Evolutionary conservation across 2,329 filamentous ascomycete species (phyloP).

Genomic region (Penicillium sp.): DNA sequence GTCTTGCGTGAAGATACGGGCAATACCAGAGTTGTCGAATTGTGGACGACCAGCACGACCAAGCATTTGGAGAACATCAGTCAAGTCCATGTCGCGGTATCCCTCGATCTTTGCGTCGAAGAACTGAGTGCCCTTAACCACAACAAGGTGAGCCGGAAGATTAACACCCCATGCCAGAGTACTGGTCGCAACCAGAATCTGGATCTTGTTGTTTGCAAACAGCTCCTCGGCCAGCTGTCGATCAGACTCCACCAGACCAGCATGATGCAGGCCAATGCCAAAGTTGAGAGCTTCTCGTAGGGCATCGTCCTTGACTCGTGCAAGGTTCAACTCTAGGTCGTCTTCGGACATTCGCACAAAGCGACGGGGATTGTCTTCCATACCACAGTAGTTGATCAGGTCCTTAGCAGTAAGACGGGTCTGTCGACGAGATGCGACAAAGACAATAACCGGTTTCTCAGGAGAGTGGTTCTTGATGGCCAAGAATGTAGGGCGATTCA

Average conservation of each 20-base stretch:
- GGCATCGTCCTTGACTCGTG: slow-evolving; percentile 89
- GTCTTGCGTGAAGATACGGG: slow-evolving; percentile 96
- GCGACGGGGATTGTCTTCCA: slow-evolving; percentile 95
- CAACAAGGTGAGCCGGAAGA: slow-evolving; percentile 91
- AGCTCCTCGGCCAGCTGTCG: slow-evolving; percentile 90
- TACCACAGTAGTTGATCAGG: slow-evolving; percentile 94
- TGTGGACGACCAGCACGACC: slow-evolving; percentile 94
- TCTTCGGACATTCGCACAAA: slow-evolving; percentile 96
- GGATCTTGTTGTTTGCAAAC: slow-evolving; percentile 97
- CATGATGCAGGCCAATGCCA: slow-evolving; percentile 95
- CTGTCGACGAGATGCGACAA: slow-evolving; percentile 93
- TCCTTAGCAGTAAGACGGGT: slow-evolving; percentile 95
- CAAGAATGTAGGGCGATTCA: slow-evolving; percentile 96
- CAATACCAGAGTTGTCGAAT: slow-evolving; percentile 94
- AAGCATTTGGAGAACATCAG: slow-evolving; percentile 97
- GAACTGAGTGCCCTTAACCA: slow-evolving; percentile 97
- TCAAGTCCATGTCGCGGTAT: slow-evolving; percentile 98
- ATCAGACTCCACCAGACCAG: slow-evolving; percentile 93
- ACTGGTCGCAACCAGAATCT: slow-evolving; percentile 93
- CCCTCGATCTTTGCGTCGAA: slow-evolving; percentile 98
- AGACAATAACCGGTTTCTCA: slow-evolving; percentile 96
- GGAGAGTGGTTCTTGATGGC: slow-evolving; percentile 97
- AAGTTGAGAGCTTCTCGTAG: slow-evolving; percentile 94
- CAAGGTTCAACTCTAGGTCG: slow-evolving; percentile 85
- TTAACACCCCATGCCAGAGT: slow-evolving; percentile 99